Evolutionary conservation across 371 early-diverging fungal species (phyloP).

Genomic region (Mucor mucedo): DNA sequence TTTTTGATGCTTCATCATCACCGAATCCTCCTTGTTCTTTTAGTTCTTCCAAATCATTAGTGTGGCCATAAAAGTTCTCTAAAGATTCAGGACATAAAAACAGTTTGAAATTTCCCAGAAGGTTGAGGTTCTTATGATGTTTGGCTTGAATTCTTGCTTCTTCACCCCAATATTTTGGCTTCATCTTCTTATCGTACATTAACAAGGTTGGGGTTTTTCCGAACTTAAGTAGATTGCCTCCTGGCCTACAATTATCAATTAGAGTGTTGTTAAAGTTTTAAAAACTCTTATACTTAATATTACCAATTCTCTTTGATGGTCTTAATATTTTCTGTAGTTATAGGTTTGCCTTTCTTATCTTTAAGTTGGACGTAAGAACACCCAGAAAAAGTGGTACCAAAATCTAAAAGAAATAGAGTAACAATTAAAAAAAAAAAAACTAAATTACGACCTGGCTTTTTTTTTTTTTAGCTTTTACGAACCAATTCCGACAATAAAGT

Average conservation of each 20-base stretch:
- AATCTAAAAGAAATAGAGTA: slow-evolving; percentile 36
- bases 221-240: background rate
- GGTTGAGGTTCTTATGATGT: background rate
- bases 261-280: background rate
- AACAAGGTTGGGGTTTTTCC: background rate
- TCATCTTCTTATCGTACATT: background rate
- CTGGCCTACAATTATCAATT: background rate
- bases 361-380: slow-evolving; percentile 33
- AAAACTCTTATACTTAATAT: background rate
- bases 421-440: background rate
- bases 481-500: slow-evolving; percentile 37
- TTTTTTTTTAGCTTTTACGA: background rate
- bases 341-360: background rate
- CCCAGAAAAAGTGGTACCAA: slow-evolving; percentile 58
- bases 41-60: background rate
- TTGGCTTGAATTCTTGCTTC: background rate
- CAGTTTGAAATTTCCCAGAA: slow-evolving; percentile 5
- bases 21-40: too few relatives aligned
- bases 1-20: background rate
- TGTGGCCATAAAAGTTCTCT: background rate
- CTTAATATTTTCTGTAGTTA: background rate
- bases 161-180: background rate
- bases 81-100: background rate
- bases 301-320: background rate
- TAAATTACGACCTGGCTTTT: too few relatives aligned